phyloP scores from a whole-genome alignment of 306 rosid genomes.

The Comarum palustre region DNA sequence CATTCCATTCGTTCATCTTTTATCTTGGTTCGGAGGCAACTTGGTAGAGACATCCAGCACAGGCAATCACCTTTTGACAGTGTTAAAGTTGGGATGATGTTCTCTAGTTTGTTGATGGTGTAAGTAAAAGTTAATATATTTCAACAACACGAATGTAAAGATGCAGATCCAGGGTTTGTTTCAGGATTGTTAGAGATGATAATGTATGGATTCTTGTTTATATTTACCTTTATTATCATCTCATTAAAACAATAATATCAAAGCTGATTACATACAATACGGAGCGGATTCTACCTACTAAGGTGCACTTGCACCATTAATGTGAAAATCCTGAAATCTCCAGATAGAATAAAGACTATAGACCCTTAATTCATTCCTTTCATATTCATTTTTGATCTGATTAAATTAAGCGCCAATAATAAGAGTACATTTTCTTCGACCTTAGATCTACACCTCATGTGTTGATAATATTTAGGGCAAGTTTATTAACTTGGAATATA shows the following conservation, averaged over 20 bases:
- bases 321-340: too few relatives aligned
- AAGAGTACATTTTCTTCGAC: too few relatives aligned
- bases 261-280: too few relatives aligned
- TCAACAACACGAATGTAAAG: constrained; percentile 18
- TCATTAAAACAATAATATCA: too few relatives aligned
- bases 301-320: too few relatives aligned
- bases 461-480: too few relatives aligned
- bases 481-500: too few relatives aligned
- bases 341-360: too few relatives aligned
- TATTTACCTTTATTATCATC: background rate
- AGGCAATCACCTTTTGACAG: background rate
- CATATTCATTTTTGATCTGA: too few relatives aligned
- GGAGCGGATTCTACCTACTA: too few relatives aligned
- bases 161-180: constrained; percentile 16
- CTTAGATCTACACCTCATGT: rapidly evolving
- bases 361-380: too few relatives aligned
- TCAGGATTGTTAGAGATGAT: constrained; percentile 10
- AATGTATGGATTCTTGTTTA: constrained; percentile 9
- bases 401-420: too few relatives aligned
- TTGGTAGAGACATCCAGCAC: background rate
- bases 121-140: constrained; percentile 14
- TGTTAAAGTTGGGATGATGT: constrained; percentile 9
- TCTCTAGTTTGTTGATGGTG: constrained; percentile 16
- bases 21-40: constrained; percentile 2
- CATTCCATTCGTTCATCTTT: constrained; percentile 1